Percentiles rank a stretch among this genome's conserved stretches.
These are phyloP conservation scores for Scleroderma citrinum DNA, from an alignment of 768 basidiomycete genomes.

Conservation along the genomic window DNA sequence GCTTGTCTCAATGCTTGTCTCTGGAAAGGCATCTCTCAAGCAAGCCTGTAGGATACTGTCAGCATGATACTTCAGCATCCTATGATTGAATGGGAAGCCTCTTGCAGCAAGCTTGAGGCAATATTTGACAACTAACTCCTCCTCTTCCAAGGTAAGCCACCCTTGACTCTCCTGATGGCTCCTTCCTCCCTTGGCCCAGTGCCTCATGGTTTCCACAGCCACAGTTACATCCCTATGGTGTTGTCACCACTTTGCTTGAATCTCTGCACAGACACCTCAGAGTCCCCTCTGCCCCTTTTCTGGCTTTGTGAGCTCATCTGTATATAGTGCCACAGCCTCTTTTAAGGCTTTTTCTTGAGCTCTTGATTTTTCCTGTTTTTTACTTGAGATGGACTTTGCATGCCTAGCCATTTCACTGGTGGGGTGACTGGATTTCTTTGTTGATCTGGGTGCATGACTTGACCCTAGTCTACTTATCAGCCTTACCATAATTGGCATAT, in stretches of 20 bases:
- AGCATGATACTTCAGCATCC: constrained; percentile 17
- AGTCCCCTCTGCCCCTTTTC: not conserved
- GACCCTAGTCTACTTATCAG: no score
- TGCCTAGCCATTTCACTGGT: constrained; percentile 1
- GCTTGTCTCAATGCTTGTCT: no score
- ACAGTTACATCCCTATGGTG: constrained; percentile 3
- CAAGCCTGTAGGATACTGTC: constrained; percentile 22
- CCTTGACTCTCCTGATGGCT: not conserved
- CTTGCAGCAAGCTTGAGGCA: constrained; percentile 15
- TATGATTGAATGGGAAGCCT: constrained; percentile 26
- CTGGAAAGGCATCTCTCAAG: constrained; percentile 26
- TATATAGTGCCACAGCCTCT: constrained; percentile 6
- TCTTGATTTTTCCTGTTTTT: constrained; percentile 7
- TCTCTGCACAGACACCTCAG: constrained; percentile 8
- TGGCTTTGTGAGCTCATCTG: constrained; percentile 5
- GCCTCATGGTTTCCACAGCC: constrained; percentile 19
- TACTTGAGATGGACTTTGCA: constrained; percentile 11
- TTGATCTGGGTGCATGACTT: no score
- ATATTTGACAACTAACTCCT: constrained; percentile 14
- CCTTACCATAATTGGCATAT: not conserved
- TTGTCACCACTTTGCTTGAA: constrained; percentile 10
- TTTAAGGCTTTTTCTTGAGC: constrained; percentile 9
- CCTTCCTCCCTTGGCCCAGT: constrained; percentile 17
- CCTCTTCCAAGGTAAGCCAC: constrained; percentile 14
- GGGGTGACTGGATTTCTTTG: no score